Evolutionary conservation across 2,329 filamentous ascomycete genomes (phyloP).

Genomic region (Cordyceps cateniannulata): DNA sequence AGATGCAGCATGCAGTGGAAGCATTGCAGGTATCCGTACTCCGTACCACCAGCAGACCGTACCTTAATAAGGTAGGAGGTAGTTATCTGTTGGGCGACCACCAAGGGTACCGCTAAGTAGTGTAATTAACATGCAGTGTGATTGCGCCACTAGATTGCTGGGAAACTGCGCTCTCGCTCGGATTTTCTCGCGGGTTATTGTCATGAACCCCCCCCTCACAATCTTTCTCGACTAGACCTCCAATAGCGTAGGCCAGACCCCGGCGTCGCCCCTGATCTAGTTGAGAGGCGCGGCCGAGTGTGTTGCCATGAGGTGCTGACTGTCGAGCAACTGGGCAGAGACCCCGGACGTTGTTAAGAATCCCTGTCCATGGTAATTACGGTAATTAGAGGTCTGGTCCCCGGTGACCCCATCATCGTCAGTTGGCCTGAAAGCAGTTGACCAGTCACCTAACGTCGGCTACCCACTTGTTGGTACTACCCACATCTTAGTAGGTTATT

Average conservation of each 20-base stretch:
- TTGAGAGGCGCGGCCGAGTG: not conserved
- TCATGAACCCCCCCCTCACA: not conserved
- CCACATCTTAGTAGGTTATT: no score
- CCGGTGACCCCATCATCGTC: not conserved
- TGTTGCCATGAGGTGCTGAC: not conserved
- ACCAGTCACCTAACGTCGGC: not conserved
- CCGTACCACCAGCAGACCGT: not conserved
- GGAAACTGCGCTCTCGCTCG: not conserved
- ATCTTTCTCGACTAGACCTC: not conserved
- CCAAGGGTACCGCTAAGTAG: not conserved
- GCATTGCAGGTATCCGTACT: not conserved
- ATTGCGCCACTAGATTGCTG: slow-evolving; percentile 7
- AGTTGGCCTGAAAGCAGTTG: not conserved
- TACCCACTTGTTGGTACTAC: no score
- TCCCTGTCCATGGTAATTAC: slow-evolving; percentile 19
- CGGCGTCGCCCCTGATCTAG: slow-evolving; percentile 1
- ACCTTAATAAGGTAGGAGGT: not conserved
- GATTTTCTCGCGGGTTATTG: not conserved
- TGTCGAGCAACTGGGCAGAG: not conserved
- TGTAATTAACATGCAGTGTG: slow-evolving; percentile 4
- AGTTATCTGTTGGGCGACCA: not conserved
- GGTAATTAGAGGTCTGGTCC: slow-evolving; percentile 15
- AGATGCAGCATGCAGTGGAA: not conserved
- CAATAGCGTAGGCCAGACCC: not conserved
- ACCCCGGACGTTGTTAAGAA: not conserved